These are phyloP conservation scores for Petunia axillaris DNA, from an alignment of 257 asterid genomes.

Conservation along the genomic window DNA sequence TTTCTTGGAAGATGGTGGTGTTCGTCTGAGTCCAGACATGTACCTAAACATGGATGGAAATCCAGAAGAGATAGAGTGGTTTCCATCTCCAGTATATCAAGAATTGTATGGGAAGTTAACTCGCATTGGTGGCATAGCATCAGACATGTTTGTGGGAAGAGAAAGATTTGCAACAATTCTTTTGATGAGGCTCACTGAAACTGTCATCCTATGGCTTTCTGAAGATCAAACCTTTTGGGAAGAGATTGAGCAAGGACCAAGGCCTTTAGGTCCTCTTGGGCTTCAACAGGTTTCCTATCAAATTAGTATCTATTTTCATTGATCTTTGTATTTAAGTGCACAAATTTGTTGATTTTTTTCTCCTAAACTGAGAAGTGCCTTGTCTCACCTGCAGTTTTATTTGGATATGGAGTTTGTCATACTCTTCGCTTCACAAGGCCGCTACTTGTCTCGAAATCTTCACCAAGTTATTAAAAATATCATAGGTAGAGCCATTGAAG, in stretches of 20 bases:
- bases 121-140: conserved; percentile 60
- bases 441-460: conserved; percentile 82
- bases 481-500: conserved; percentile 84
- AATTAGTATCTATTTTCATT: not conserved
- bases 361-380: not conserved
- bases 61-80: conserved; percentile 70
- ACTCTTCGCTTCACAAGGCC: conserved; percentile 92
- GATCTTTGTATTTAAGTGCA: not conserved
- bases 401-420: conserved; percentile 98
- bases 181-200: conserved; percentile 89
- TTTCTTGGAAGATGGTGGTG: conserved; percentile 78
- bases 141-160: conserved; percentile 82
- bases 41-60: conserved; percentile 68
- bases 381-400: conserved; percentile 62
- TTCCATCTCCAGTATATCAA: conserved; percentile 91
- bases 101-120: conserved; percentile 76
- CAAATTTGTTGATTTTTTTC: not conserved
- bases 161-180: conserved; percentile 88
- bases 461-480: conserved; percentile 91
- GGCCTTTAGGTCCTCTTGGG: conserved; percentile 77
- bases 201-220: conserved; percentile 82
- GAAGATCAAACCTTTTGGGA: conserved; percentile 97
- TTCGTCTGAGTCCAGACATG: conserved; percentile 79
- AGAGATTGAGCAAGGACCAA: conserved; percentile 74
- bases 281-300: conserved; percentile 73